A percentile compares a stretch with the other conserved stretches of the same genome.
phyloP scores from a whole-genome alignment of 2,329 filamentous ascomycete species.

The Calonectria pauciramosa region DNA sequence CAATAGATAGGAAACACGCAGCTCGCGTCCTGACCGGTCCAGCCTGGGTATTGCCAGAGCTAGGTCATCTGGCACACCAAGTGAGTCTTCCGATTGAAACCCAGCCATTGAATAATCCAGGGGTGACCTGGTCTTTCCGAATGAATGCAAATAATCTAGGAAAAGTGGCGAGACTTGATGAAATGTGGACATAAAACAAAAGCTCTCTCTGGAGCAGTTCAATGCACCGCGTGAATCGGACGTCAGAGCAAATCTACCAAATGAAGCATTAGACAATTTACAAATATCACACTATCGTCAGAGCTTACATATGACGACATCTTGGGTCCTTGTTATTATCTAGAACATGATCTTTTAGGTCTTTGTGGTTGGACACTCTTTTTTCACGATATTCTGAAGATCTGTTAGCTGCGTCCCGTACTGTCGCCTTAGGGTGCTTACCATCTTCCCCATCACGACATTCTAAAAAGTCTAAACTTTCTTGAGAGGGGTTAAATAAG shows the following conservation, averaged over 20 bases:
- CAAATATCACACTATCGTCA: neutral
- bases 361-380: neutral
- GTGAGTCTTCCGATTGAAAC: conserved; percentile 11
- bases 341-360: conserved; percentile 6
- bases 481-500: neutral
- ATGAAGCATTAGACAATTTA: neutral
- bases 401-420: neutral
- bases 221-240: conserved; percentile 9
- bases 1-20: conserved; percentile 24
- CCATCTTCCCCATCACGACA: neutral
- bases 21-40: conserved; percentile 23
- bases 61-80: neutral
- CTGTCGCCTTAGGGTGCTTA: neutral
- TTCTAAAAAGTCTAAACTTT: conserved; percentile 12
- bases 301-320: conserved; percentile 17
- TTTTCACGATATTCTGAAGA: neutral
- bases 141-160: conserved; percentile 25
- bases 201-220: conserved; percentile 15
- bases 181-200: neutral
- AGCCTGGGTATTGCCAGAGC: conserved; percentile 8
- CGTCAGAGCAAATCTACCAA: conserved; percentile 17
- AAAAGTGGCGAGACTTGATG: conserved; percentile 20
- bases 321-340: conserved; percentile 28
- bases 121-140: neutral
- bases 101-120: conserved; percentile 30